Evolutionary conservation across 495 filamentous ascomycete species (phyloP).

Genomic region (Bathelium albidoporum): DNA sequence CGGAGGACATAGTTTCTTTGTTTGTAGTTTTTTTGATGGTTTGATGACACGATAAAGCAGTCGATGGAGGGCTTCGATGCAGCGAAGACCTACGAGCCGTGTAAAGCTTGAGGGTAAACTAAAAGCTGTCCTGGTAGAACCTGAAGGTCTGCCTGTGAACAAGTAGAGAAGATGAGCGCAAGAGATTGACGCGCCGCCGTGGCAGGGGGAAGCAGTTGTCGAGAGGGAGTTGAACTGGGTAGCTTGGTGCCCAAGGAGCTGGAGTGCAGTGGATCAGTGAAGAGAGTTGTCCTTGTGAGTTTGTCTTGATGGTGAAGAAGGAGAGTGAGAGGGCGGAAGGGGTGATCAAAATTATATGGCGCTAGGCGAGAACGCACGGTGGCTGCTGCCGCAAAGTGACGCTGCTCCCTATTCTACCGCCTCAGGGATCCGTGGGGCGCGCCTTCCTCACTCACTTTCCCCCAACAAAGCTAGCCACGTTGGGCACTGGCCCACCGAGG

Average conservation of each 20-base stretch:
- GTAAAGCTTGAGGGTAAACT: slow-evolving; percentile 29
- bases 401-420: no score
- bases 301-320: slow-evolving; percentile 23
- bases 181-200: slow-evolving; percentile 29
- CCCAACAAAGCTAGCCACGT: no score
- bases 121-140: slow-evolving; percentile 25
- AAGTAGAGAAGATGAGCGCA: slow-evolving; percentile 6
- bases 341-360: slow-evolving; percentile 12
- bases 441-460: no score
- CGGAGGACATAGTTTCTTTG: slow-evolving; percentile 27
- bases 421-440: no score
- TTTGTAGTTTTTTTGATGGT: slow-evolving; percentile 20
- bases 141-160: slow-evolving; percentile 26
- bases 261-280: slow-evolving; percentile 19
- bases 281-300: slow-evolving; percentile 5
- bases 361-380: slow-evolving; percentile 6
- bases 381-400: slow-evolving; percentile 1
- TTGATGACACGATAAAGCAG: slow-evolving; percentile 29
- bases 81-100: slow-evolving; percentile 19
- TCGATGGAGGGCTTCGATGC: slow-evolving; percentile 18
- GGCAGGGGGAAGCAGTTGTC: slow-evolving; percentile 23
- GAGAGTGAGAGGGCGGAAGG: slow-evolving; percentile 18
- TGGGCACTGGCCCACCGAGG: no score
- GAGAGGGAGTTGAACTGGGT: slow-evolving; percentile 35
- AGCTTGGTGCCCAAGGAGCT: slow-evolving; percentile 34